Evolutionary conservation across 2,329 filamentous ascomycete genomes (phyloP), one percentile per base, ranked within the genome.

Genomic region (Graphiopsis chlorocephala): DNA sequence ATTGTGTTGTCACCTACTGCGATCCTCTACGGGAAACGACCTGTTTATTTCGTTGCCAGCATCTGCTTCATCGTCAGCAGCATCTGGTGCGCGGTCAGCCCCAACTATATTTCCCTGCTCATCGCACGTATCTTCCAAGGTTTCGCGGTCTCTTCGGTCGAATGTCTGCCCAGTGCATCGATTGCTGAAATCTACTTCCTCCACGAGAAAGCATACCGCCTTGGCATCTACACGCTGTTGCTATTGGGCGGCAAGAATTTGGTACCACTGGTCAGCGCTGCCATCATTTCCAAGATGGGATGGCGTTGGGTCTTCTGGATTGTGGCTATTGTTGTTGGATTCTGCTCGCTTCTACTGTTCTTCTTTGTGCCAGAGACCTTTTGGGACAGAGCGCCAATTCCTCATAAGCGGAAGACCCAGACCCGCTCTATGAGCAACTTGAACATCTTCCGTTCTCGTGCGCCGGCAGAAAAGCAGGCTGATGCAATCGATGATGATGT

Each of bases 151-250:
- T 95, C 91, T 69, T 92, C 93, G 0, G 92, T 97, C 10, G 94
- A 98, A 76, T 96, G 93, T 73, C 83, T 98, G 31, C 94, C 94
- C 0, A 96, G 92, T 4, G 93, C 94, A 17, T 97, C 93, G 0
- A 94, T 98, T 72, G 93, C 93, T 3, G 94, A 98, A 77, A 97
- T 98, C 66, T 98, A 93, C 81, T 97, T 97, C 74, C 82, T 98
- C 23, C 94, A 98, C 72, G 94, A 98, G 78, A 85, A 94, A 66
- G 94, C 94, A 0, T 98, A 93, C 75, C 89, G 94, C 4, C 87
- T 98, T 52, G 95, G 95, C 11, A 93, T 98, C 26, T 98, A 98
- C 74, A 97, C 93, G 0, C 79, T 98, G 23, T 81, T 98, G 6
- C 83, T 98, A 14, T 84, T 98, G 0, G 91, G 93, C 15, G 74